These are phyloP conservation scores for Lactarius quietus DNA, from an alignment of 768 basidiomycete genomes.

Conservation along the genomic window DNA sequence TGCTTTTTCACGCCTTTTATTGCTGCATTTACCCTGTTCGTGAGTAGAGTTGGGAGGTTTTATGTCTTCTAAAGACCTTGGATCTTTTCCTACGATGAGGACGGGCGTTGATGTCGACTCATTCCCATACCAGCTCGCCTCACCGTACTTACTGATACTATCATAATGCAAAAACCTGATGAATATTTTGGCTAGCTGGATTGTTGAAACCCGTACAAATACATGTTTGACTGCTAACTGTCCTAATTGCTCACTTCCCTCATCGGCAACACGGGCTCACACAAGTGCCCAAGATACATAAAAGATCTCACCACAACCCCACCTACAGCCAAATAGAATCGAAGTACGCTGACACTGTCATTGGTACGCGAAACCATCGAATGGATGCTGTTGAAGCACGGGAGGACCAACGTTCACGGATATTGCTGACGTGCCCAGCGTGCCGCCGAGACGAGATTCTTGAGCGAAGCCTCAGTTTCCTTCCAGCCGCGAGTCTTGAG, in stretches of 20 bases:
- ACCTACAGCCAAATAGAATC: constrained; percentile 15
- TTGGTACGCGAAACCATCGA: constrained; percentile 57
- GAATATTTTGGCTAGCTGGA: constrained; percentile 39
- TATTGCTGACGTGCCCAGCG: constrained; percentile 88
- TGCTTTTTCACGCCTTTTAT: not conserved
- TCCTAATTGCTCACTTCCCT: constrained; percentile 14
- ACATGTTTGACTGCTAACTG: constrained; percentile 32
- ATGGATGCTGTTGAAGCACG: constrained; percentile 93
- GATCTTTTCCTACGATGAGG: not conserved
- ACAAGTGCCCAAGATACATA: constrained; percentile 17
- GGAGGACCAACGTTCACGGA: constrained; percentile 51
- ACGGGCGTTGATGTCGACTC: not conserved
- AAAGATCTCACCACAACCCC: constrained; percentile 24
- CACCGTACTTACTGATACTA: not conserved
- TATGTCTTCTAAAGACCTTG: not conserved
- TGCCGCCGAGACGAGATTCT: constrained; percentile 86
- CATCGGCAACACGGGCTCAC: constrained; percentile 15
- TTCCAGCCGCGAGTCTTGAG: constrained; percentile 99
- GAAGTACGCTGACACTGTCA: constrained; percentile 20
- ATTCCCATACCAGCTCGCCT: not conserved
- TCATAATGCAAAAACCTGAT: constrained; percentile 6
- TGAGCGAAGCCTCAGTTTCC: constrained; percentile 89
- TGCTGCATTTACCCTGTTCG: constrained; percentile 4
- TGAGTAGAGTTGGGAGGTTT: not conserved
- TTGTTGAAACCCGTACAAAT: constrained; percentile 78